Evolutionary conservation across 129 eudicot genomes (phyloP), one percentile per base, ranked within the genome.

Genomic region (Artemisia annua): DNA sequence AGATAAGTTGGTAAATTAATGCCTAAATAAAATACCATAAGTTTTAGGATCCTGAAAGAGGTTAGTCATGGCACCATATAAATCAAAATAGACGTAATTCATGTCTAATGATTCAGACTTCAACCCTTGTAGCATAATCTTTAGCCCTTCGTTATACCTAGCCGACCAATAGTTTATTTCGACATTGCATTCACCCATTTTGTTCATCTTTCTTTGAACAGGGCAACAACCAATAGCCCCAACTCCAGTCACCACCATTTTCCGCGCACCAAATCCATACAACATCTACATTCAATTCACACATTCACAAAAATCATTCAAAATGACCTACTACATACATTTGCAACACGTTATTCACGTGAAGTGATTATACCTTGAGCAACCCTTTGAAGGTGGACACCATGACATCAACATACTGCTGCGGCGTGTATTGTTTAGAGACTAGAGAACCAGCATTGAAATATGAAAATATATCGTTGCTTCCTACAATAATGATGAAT

Each of bases 221-320:
- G 97, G 98, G 56, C 83, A 78, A 60, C 98, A 94, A 52, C 97
- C 98, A 0, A 94, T 69, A 20, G 87, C 82, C 52, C 85, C 81
- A 7, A 83, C 44, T 14, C 97, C 98, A 0, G 80, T 35, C 15
- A 83, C 71, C 39, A 78, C 56, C 44, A 85, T 76, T 74, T 90
- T 94, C 2, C 96, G 80, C 2, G 75, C 93, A 10, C 98, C 98
- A 16, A 90, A 63, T 48, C 50, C 76, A 22, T 88, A 83, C 60
- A 90, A 57, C 10, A 17, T 59, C 97, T 88, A 51, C 65, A 50
- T 11, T 48, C 4, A 10, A 14, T 11, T 19, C 3, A 2, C 9
- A 24, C 43, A 3, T 6, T 57, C 17, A 32, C 48, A 32, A 30
- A 30, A 17, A 24, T 24, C 26, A 46, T 16, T 19, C 2, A 46